Evolutionary conservation across 805 yeast genomes (phyloP).

Genomic region (Ogataea pignaliae): DNA sequence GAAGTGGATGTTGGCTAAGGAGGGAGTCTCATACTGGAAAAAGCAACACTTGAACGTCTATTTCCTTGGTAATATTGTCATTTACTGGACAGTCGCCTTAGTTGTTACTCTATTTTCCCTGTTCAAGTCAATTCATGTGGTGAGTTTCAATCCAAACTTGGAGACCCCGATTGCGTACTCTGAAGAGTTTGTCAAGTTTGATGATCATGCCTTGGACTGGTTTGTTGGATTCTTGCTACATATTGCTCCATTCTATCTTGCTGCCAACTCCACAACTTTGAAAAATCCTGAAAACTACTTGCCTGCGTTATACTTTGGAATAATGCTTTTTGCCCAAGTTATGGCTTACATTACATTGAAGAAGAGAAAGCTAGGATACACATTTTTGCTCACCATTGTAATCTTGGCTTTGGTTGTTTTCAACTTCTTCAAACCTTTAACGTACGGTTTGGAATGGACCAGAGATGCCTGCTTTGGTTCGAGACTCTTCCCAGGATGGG

Average conservation of each 20-base stretch:
- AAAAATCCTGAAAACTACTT: conserved; percentile 42
- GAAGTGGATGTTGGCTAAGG: conserved; percentile 56
- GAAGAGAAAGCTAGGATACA: conserved; percentile 25
- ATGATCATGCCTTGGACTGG: conserved; percentile 30
- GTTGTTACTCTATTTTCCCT: conserved; percentile 24
- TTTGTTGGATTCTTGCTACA: conserved; percentile 56
- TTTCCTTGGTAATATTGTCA: conserved; percentile 58
- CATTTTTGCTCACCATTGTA: conserved; percentile 18
- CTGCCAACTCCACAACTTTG: conserved; percentile 32
- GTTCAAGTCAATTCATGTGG: conserved; percentile 10
- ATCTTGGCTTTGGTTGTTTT: conserved; percentile 26
- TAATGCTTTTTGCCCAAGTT: conserved; percentile 40
- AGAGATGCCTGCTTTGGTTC: conserved; percentile 33
- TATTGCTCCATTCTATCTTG: conserved; percentile 47
- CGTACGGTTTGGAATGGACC: conserved; percentile 46
- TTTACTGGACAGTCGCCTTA: conserved; percentile 45
- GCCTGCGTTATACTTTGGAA: conserved; percentile 46
- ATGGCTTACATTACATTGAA: conserved; percentile 37
- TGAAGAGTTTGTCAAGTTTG: conserved; percentile 15
- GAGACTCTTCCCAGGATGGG: conserved; percentile 37
- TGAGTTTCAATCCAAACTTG: conserved; percentile 19
- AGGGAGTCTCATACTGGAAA: conserved; percentile 59
- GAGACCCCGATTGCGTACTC: conserved; percentile 1
- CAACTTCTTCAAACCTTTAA: conserved; percentile 34
- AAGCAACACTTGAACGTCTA: conserved; percentile 45